Base-by-base conservation (phyloP, 768 basidiomycete species). In the Lepiota venenata region DNA sequence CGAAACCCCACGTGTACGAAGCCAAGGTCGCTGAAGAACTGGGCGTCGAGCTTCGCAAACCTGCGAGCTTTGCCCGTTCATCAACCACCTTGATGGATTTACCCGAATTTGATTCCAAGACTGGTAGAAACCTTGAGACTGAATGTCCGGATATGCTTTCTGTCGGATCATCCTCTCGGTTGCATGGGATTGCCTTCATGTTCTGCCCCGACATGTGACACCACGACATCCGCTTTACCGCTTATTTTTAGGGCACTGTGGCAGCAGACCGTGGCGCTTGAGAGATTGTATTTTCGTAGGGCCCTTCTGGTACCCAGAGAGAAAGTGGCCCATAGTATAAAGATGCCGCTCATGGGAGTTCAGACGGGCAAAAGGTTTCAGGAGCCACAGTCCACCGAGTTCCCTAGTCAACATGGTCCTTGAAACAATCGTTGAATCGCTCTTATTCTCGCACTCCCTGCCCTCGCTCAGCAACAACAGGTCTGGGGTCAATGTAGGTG, bases 401-500 rank as follows among this genome's bases (percentile, higher is more conserved):
- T 25, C 16, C 18, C 16, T 32, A 12, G 29, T 18, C 46, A 27
- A 35, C 47, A 70, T 70, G 69, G 50, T n/a, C 57, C 36, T 35
- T 67, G 25, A 67, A 61, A 44, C 54, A 58, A 36, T 59, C 54
- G 45, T 44, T 69, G 45, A n/a, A 46, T 64, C 35, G 62, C 62
- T 18, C 61, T 70, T 18, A 57, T 56, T 3, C 54, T 71, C 37
- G 63, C 65, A 18, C 41, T 66, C n/a, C 58, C 64, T 15, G 65
- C 57, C 15, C 53, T 68, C 15, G 68, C 69, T 5, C 70, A 72
- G 51, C 59, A 61, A 16, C 64, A 63, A 21, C 38, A 50, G 35
- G 41, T 63, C 4, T 67, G 63, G 48, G 62, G 60, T 5, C 70
- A 71, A 56, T 71, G 70, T 71, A 58, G 32, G 66, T 57, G 9